phyloP scores from a whole-genome alignment of 768 basidiomycete genomes.

The Suillus americanus region DNA sequence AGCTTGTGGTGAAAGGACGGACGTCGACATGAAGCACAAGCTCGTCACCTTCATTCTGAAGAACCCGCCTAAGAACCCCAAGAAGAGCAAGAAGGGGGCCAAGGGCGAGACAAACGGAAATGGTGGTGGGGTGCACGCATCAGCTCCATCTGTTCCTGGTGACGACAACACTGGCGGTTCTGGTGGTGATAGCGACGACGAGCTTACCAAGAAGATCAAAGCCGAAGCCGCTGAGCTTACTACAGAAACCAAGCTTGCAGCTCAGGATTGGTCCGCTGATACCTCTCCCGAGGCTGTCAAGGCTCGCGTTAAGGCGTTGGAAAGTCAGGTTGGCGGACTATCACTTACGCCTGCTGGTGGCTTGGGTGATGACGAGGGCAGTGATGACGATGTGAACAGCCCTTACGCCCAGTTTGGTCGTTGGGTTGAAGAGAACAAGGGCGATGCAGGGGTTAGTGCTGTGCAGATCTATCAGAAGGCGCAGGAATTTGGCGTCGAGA shows the following conservation, averaged over 20 bases:
- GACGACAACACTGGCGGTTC: slow-evolving; percentile 42
- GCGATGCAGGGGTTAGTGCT: slow-evolving; percentile 33
- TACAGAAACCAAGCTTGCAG: slow-evolving; percentile 53
- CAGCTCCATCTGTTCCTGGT: slow-evolving; percentile 36
- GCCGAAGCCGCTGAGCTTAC: slow-evolving; percentile 82
- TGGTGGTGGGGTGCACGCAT: slow-evolving; percentile 43
- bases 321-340: slow-evolving; percentile 53
- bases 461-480: slow-evolving; percentile 84
- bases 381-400: slow-evolving; percentile 83
- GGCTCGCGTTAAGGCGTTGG: slow-evolving; percentile 73
- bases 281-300: slow-evolving; percentile 88
- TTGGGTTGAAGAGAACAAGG: slow-evolving; percentile 80
- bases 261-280: slow-evolving; percentile 91
- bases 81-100: slow-evolving; percentile 50
- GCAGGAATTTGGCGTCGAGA: slow-evolving; percentile 88
- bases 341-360: slow-evolving; percentile 36
- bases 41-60: slow-evolving; percentile 95
- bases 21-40: slow-evolving; percentile 95
- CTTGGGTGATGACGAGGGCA: slow-evolving; percentile 79
- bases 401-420: slow-evolving; percentile 81
- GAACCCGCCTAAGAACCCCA: slow-evolving; percentile 91
- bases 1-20: slow-evolving; percentile 92
- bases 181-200: slow-evolving; percentile 73
- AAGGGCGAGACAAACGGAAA: slow-evolving; percentile 46
- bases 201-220: slow-evolving; percentile 87